Evolutionary conservation across 1,284 basidiomycete species (phyloP), one percentile per base, ranked within the genome.

Genomic region (Ceratobasidium sp.): DNA sequence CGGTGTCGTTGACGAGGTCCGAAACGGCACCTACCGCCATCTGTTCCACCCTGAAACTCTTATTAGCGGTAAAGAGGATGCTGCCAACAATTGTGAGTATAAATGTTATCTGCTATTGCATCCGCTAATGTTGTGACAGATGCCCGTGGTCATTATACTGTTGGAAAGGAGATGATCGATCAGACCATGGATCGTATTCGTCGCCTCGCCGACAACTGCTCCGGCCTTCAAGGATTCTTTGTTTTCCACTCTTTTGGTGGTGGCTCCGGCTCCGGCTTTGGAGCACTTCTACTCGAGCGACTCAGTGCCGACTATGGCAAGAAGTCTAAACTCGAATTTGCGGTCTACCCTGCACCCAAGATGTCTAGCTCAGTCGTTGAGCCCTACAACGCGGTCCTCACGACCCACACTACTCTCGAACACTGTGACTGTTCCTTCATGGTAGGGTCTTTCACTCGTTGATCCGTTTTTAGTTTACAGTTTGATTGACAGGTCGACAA

Each of bases 181-280:
- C 82, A 90, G 70, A 96, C 97, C 73, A 94, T 98, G 88, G 97
- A 99, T 84, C 96, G 92, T 82, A 85, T 98, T 76, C 93, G 97
- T 80, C 92, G 94, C 78, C 90, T 99, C 76, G 94, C 97, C 73
- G 97, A 99, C 84, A 97, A 97, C 85, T 98, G 96, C 86, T 91
- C 91, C 55, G 97, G 97, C 81, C 91, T 99, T 55, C 97, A 99
- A 83, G 97, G 97, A 78, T 99, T 99, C 89, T 99, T 99, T 81
- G 95, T 99, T 80, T 99, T 99, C 90, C 97, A 99, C 86, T 99
- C 97, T 55, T 98, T 98, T 80, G 97, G 97, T 80, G 97, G 97
- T 82, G 97, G 97, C 83, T 99, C 97, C 78, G 97, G 97, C 79
- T 99, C 97, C 75, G 97, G 97, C 78, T 98, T 99, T 82, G 72